Percentiles rank a stretch among this genome's conserved stretches.
phyloP scores from a whole-genome alignment of 129 eudicot genomes.

The Flaveria brownii region DNA sequence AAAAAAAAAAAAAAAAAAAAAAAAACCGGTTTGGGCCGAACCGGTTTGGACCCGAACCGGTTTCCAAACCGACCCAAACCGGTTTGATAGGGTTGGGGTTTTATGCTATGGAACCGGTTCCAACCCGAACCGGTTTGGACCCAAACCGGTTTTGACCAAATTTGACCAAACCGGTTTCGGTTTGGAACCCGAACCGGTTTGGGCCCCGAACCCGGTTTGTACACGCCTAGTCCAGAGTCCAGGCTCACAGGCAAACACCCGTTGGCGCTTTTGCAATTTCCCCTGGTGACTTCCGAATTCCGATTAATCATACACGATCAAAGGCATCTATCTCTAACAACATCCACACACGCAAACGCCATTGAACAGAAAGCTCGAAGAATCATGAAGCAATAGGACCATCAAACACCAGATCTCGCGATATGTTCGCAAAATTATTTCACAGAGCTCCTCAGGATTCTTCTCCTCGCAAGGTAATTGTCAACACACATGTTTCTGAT shows the following conservation, averaged over 20 bases:
- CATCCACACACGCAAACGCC: conserved; percentile 26
- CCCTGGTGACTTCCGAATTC: not conserved
- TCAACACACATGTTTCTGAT: conserved; percentile 8
- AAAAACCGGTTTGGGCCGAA: no score
- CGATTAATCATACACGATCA: not conserved
- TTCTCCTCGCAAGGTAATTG: conserved; percentile 38
- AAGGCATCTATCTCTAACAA: conserved; percentile 12
- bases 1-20: no score
- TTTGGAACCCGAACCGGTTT: no score
- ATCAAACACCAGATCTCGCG: conserved; percentile 20
- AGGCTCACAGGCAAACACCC: not conserved
- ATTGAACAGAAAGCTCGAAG: conserved; percentile 22
- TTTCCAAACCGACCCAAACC: no score
- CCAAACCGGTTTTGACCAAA: no score
- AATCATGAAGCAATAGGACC: conserved; percentile 28
- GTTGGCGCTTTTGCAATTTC: not conserved
- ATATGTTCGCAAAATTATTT: conserved; percentile 60
- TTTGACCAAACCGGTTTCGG: no score
- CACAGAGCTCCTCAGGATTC: conserved; percentile 41
- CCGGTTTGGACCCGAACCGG: no score
- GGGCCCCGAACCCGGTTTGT: no score
- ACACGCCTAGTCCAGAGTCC: not conserved
- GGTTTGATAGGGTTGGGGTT: no score
- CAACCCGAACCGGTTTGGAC: no score
- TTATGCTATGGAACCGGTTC: no score